phyloP scores from a whole-genome alignment of 768 basidiomycete genomes.

The Rhizopogon vinicolor region DNA sequence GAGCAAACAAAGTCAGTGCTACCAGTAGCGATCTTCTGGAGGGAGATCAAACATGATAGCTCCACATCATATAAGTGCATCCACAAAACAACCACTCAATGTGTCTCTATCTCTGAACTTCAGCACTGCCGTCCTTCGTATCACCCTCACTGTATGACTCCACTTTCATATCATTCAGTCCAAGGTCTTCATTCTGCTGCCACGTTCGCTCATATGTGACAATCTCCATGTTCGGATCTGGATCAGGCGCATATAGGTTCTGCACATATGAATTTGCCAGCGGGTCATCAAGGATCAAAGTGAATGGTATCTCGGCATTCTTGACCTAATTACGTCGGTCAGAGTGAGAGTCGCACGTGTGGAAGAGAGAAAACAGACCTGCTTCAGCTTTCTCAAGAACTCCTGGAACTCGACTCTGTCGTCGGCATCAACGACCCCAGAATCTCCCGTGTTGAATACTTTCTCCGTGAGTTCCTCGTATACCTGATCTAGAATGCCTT shows the following conservation, averaged over 20 bases:
- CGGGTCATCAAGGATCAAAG: constrained; percentile 92
- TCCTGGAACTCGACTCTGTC: constrained; percentile 59
- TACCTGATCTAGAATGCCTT: constrained; percentile 91
- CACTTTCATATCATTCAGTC: constrained; percentile 85
- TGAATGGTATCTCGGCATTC: constrained; percentile 75
- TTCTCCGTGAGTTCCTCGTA: constrained; percentile 94
- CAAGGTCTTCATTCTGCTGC: constrained; percentile 93
- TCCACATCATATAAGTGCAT: background rate
- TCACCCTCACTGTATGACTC: constrained; percentile 34
- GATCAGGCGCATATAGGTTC: constrained; percentile 95
- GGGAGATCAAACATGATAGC: too few relatives aligned
- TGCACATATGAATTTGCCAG: constrained; percentile 94
- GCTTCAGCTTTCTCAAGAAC: constrained; percentile 76
- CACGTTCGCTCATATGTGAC: constrained; percentile 80
- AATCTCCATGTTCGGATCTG: constrained; percentile 88
- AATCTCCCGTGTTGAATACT: constrained; percentile 73
- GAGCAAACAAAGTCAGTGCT: too few relatives aligned
- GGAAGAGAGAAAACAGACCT: constrained; percentile 36
- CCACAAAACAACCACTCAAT: background rate
- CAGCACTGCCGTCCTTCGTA: background rate
- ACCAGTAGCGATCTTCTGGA: too few relatives aligned
- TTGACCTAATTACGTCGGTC: constrained; percentile 51
- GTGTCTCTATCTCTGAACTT: background rate
- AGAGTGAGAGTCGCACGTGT: constrained; percentile 1
- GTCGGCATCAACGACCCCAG: constrained; percentile 32